A percentile compares a stretch with the other conserved stretches of the same genome.
Evolutionary conservation across 2,329 filamentous ascomycete genomes (phyloP).

Genomic region (Bretziella fagacearum): DNA sequence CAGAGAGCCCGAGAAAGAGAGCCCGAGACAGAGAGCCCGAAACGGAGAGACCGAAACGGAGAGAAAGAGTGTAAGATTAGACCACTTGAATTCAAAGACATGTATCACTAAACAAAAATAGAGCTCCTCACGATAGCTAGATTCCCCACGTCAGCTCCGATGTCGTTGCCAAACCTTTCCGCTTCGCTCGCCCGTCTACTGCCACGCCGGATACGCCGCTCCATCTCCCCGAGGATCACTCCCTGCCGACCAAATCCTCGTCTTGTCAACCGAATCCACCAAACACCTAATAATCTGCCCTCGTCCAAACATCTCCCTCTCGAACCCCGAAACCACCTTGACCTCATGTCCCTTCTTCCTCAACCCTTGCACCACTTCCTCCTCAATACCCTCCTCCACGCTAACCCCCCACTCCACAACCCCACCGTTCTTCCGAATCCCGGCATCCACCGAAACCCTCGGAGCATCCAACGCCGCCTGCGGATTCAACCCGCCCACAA

Average conservation of each 20-base stretch:
- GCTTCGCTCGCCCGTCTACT: too few relatives aligned
- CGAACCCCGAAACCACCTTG: conserved; percentile 46
- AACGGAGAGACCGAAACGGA: too few relatives aligned
- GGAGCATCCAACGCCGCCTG: conserved; percentile 85
- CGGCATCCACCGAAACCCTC: conserved; percentile 70
- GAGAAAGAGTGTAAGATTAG: too few relatives aligned
- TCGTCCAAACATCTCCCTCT: conserved; percentile 58
- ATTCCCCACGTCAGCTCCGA: too few relatives aligned
- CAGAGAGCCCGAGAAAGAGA: too few relatives aligned
- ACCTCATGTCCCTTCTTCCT: conserved; percentile 56
- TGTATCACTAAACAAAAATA: too few relatives aligned
- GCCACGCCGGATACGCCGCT: conserved; percentile 35
- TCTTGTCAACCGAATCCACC: conserved; percentile 49
- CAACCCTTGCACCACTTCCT: conserved; percentile 50
- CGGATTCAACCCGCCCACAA: conserved; percentile 63
- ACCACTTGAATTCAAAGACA: too few relatives aligned
- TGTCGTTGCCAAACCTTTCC: too few relatives aligned
- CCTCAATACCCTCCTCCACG: conserved; percentile 65
- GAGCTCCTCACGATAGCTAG: too few relatives aligned
- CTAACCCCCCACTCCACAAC: conserved; percentile 49
- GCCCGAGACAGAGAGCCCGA: too few relatives aligned
- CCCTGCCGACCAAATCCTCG: conserved; percentile 66
- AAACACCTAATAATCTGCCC: conserved; percentile 74
- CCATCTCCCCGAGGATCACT: conserved; percentile 84
- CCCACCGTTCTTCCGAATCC: conserved; percentile 44